Evolutionary conservation across 805 yeast genomes (phyloP).

Genomic region (Candida montana): DNA sequence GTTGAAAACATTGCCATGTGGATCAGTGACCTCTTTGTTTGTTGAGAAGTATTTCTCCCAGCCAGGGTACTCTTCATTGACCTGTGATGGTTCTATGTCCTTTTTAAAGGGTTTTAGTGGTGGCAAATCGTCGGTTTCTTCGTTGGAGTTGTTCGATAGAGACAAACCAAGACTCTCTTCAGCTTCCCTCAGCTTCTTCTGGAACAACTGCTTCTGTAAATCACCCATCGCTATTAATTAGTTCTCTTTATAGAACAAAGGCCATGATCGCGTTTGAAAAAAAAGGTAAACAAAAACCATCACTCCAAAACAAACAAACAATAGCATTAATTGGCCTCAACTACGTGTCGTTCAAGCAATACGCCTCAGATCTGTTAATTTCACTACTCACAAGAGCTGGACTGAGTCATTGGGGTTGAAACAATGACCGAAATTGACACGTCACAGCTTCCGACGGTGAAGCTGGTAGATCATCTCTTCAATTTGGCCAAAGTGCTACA

Average conservation of each 20-base stretch:
- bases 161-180: constrained; percentile 8
- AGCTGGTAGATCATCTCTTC: constrained; percentile 24
- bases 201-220: constrained; percentile 11
- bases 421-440: background rate
- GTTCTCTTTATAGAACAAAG: background rate
- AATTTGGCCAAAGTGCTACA: constrained; percentile 25
- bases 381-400: too few relatives aligned
- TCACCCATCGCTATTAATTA: constrained; percentile 7
- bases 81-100: background rate
- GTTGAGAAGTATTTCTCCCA: constrained; percentile 34
- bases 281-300: background rate
- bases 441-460: constrained; percentile 6
- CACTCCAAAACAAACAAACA: background rate
- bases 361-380: too few relatives aligned
- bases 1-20: constrained; percentile 36
- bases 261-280: background rate
- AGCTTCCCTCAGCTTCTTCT: constrained; percentile 9
- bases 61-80: background rate
- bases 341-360: background rate
- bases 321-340: background rate
- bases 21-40: constrained; percentile 19
- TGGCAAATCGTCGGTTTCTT: background rate
- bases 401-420: background rate
- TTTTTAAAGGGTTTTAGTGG: background rate
- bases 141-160: constrained; percentile 3